Base-by-base conservation (phyloP, 2,329 filamentous ascomycete genomes). In the Fusarium setosum region DNA sequence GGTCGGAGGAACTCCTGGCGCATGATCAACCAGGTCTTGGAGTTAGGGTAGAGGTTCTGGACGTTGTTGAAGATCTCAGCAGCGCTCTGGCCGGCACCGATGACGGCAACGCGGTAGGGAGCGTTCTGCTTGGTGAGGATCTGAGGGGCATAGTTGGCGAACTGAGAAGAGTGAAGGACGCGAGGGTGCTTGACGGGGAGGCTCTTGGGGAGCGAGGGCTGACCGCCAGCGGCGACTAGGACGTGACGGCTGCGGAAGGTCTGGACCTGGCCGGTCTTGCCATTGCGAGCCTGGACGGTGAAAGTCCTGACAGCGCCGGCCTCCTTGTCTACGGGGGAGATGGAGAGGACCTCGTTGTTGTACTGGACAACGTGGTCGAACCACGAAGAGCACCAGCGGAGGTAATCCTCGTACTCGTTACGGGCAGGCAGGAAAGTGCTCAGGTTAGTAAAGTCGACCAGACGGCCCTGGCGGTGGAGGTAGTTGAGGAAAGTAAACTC, bases 401-500 rank as follows among this genome's bases (percentile, higher is more conserved):
- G 90, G 79, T 98, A 98, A 78, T 97, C 94, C 76, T 97, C 94
- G 74, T 96, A 98, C 80, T 98, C 95, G 62, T 91, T 83, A 23
- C 95, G 88, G 26, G 92, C 89, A 0, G 95, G 95, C 29, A 96
- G 80, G 81, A 97, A 97, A 1, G 95, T 97, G 72, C 88, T 86
- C 47, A 98, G 81, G 79, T 98, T 98, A 71, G 92, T 94, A 74
- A 98, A 98, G 69, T 95, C 90, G 47, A 97, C 88, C 35, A 98
- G 84, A n/a, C 95, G 87, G 56, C 86, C 85, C 71, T 96, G 91
- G 70, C 86, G 80, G 80, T 96, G 92, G 12, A 98, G 87, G 77
- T 98, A 98, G 80, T 97, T 97, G 74, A 97, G 83, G 80, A 97
- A 98, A 13, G 95, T 98, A 79, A 98, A 98, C 72, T 94, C 87